These are phyloP conservation scores for Pichia sp. DNA, from an alignment of 1,139 yeast genomes.

Conservation along the genomic window DNA sequence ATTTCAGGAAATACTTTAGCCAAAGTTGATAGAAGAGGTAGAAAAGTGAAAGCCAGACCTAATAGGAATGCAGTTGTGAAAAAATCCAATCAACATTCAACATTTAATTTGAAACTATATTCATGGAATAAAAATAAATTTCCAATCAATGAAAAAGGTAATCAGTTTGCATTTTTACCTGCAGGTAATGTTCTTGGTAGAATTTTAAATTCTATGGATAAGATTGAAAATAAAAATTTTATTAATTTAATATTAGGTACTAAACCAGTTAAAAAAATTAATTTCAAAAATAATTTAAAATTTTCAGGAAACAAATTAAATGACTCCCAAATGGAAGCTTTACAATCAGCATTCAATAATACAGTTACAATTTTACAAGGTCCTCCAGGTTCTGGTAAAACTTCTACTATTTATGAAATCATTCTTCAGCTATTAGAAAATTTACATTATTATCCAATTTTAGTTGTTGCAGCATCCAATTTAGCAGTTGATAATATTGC, in stretches of 20 bases:
- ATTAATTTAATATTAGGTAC: constrained; percentile 55
- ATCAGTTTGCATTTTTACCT: constrained; percentile 46
- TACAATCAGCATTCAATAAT: constrained; percentile 64
- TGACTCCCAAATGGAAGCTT: constrained; percentile 60
- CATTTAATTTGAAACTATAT: constrained; percentile 41
- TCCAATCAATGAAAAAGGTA: constrained; percentile 33
- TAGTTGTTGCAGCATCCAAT: constrained; percentile 72
- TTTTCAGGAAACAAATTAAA: constrained; percentile 47
- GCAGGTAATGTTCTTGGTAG: constrained; percentile 59
- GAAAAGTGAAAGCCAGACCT: constrained; percentile 4
- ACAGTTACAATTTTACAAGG: constrained; percentile 82
- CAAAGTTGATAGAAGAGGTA: constrained; percentile 25
- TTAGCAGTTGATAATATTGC: constrained; percentile 76
- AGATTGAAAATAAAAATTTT: constrained; percentile 51
- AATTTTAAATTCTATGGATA: constrained; percentile 58
- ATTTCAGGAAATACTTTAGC: constrained; percentile 33
- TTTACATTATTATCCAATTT: constrained; percentile 40
- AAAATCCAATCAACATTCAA: constrained; percentile 12
- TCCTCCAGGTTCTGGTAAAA: constrained; percentile 98
- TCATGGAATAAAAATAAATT: constrained; percentile 51
- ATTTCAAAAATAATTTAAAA: constrained; percentile 45
- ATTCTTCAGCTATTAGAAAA: constrained; percentile 49
- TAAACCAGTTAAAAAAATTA: constrained; percentile 52
- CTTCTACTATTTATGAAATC: constrained; percentile 84
- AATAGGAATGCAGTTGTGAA: constrained; percentile 12